These are phyloP conservation scores for Aspergillus ruber DNA, from an alignment of 2,329 filamentous ascomycete genomes.

Conservation along the genomic window DNA sequence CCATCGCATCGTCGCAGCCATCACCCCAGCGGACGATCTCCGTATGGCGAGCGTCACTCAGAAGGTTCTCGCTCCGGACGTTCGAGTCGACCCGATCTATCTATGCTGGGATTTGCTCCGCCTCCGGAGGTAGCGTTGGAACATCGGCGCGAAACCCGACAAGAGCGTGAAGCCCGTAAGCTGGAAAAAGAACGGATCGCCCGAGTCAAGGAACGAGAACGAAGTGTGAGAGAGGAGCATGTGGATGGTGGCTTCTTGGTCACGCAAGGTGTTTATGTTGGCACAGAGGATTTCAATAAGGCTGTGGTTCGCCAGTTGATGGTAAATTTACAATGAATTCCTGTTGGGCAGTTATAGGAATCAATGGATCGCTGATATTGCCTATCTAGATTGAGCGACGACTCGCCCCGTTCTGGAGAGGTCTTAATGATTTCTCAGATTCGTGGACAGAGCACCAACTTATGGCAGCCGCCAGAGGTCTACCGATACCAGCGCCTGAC, in stretches of 20 bases:
- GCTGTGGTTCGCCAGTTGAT: constrained; percentile 79
- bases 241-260: constrained; percentile 93
- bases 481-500: constrained; percentile 77
- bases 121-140: constrained; percentile 46
- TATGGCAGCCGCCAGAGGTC: constrained; percentile 78
- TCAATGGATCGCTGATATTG: constrained; percentile 8
- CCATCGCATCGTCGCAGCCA: constrained; percentile 24
- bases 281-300: constrained; percentile 90
- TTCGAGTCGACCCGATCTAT: constrained; percentile 53
- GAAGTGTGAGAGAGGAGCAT: constrained; percentile 84
- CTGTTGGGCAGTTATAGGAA: background rate
- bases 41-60: constrained; percentile 23
- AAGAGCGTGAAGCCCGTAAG: constrained; percentile 81
- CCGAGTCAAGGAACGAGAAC: constrained; percentile 76
- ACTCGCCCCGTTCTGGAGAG: constrained; percentile 91
- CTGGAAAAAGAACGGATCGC: constrained; percentile 72
- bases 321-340: constrained; percentile 50
- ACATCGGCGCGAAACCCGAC: constrained; percentile 74
- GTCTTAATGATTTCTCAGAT: constrained; percentile 78
- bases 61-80: constrained; percentile 44
- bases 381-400: constrained; percentile 75
- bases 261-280: constrained; percentile 88
- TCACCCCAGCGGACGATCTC: constrained; percentile 24
- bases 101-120: constrained; percentile 51
- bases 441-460: constrained; percentile 94